Conservation (phyloP, 306 rosid genomes). For the Hylodesmum podocarpum region DNA sequence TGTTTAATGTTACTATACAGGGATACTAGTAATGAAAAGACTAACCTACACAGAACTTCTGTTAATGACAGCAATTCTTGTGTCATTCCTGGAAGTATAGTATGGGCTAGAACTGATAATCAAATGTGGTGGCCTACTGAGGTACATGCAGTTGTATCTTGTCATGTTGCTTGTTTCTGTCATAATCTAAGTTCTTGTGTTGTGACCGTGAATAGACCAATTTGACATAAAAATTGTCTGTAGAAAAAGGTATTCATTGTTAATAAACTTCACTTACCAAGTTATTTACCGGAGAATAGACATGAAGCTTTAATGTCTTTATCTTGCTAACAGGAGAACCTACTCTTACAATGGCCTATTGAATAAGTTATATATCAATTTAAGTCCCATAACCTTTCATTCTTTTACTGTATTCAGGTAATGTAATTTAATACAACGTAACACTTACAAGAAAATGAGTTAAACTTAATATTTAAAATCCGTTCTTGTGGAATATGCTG, state of each 20-base stretch:
- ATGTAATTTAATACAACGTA: neutral
- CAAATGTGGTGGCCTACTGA: slow-evolving; percentile 53
- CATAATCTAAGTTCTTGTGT: neutral
- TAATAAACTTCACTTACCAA: neutral
- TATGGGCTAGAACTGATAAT: slow-evolving; percentile 34
- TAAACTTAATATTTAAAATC: neutral
- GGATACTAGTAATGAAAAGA: neutral
- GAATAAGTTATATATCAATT: neutral
- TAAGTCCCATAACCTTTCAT: neutral
- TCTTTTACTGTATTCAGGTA: neutral
- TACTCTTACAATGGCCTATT: neutral
- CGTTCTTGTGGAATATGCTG: neutral
- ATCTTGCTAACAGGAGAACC: neutral
- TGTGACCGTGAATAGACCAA: neutral
- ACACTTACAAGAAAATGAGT: neutral
- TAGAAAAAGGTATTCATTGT: neutral
- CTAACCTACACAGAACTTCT: slow-evolving; percentile 5
- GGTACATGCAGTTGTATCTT: slow-evolving; percentile 22
- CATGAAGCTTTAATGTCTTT: neutral
- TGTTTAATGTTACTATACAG: neutral
- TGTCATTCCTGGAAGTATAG: slow-evolving; percentile 39
- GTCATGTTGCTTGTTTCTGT: neutral
- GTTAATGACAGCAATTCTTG: slow-evolving; percentile 27
- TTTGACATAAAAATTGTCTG: neutral
- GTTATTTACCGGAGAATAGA: neutral